Evolutionary conservation across 108 stramenopile genomes (phyloP), one percentile per base, ranked within the genome.

Genomic region (Cyclotella kingstonii): DNA sequence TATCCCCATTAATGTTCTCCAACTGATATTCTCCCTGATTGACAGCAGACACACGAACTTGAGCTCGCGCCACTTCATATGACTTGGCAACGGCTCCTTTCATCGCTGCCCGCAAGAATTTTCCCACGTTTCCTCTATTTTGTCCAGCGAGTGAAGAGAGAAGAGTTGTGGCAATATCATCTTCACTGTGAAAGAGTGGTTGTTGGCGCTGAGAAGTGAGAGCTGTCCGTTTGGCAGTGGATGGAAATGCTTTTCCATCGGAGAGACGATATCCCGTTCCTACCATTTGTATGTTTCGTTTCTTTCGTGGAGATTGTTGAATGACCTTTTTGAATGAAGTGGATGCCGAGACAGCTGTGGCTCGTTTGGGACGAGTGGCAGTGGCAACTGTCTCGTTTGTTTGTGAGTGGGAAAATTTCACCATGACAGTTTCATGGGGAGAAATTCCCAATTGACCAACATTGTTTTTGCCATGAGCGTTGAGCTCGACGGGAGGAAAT

Each of bases 31-130:
- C 63, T 31, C 72, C 47, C 30, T 72, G 54, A 57, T 82, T 68
- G 27, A 91, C 81, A 33, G 93, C 87, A 10, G 85, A 66, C 15
- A 91, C 60, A 8, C 90, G 66, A 27, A 81, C 81, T 54, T 69
- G 69, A 28, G 94, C 86, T 9, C 73, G 65, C 21, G 80, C 85
- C 27, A 74, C 84, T 63, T 95, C 90, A 59, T 90, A 95, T 19
- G 80, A 69, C 49, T 84, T 79, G n/a, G 60, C 40, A 0, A 95
- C 85, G 23, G 90, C 89, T 47, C 84, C 82, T 61, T 76, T 84
- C 89, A 91, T 90, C 49, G 87, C 87, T 30, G 55, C 63, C 27
- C 89, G 73, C 35, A 95, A 60, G 9, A 91, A 72, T 23, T 64
- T 72, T 22, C 68, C 80, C 25, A 79, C 73, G 36, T 87, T 82